Evolutionary conservation across 2,329 filamentous ascomycete genomes (phyloP).

Genomic region (Bertia moriformis): DNA sequence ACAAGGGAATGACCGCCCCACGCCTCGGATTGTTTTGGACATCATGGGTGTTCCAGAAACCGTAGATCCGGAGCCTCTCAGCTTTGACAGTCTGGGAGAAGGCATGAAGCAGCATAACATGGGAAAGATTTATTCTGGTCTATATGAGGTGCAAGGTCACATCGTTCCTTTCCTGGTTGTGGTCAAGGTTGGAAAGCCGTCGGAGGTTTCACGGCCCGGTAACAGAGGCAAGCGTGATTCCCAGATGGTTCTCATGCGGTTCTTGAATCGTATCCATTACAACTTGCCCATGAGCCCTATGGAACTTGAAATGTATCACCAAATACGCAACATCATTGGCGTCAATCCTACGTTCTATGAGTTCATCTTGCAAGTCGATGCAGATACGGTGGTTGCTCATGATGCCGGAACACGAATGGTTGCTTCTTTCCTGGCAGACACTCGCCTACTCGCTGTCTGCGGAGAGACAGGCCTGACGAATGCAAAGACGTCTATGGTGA

Average conservation of each 20-base stretch:
- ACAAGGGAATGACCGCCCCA: slow-evolving; percentile 91
- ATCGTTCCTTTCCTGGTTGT: slow-evolving; percentile 95
- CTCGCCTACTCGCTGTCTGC: slow-evolving; percentile 81
- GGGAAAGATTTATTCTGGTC: slow-evolving; percentile 94
- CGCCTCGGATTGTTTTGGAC: slow-evolving; percentile 87
- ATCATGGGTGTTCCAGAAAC: slow-evolving; percentile 90
- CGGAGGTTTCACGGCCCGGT: slow-evolving; percentile 33
- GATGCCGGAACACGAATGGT: slow-evolving; percentile 90
- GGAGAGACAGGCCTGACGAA: slow-evolving; percentile 91
- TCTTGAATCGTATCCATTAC: slow-evolving; percentile 97
- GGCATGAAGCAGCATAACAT: slow-evolving; percentile 98
- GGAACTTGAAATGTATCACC: slow-evolving; percentile 95
- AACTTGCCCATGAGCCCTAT: slow-evolving; percentile 90
- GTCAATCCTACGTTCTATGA: slow-evolving; percentile 98
- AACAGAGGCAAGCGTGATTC: slow-evolving; percentile 99
- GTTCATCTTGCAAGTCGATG: slow-evolving; percentile 90
- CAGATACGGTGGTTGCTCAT: slow-evolving; percentile 81
- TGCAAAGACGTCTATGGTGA: slow-evolving; percentile 81
- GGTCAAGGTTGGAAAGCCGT: slow-evolving; percentile 64
- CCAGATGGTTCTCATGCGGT: slow-evolving; percentile 96
- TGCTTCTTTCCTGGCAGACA: slow-evolving; percentile 78
- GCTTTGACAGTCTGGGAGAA: slow-evolving; percentile 91
- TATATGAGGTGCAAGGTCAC: slow-evolving; percentile 95
- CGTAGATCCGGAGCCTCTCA: slow-evolving; percentile 86
- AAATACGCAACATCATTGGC: slow-evolving; percentile 95